phyloP scores from a whole-genome alignment of 495 filamentous ascomycete genomes.

The Penicillium crystallinum region DNA sequence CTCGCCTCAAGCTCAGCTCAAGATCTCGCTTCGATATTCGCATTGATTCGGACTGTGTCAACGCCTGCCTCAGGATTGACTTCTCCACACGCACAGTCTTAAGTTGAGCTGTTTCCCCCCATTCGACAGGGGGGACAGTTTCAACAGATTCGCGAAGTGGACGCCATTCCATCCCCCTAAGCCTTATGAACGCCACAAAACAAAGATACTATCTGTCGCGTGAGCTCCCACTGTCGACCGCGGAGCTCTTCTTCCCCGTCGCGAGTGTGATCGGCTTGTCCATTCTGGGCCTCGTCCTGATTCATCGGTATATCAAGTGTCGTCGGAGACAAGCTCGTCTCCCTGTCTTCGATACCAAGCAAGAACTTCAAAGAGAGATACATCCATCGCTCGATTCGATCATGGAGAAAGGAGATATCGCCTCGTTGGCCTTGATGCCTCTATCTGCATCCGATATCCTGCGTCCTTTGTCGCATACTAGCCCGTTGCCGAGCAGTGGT shows the following conservation, averaged over 20 bases:
- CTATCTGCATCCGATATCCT: conserved; percentile 36
- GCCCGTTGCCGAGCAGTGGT: conserved; percentile 29
- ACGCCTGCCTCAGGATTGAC: not conserved
- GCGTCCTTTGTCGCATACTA: conserved; percentile 30
- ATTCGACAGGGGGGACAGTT: not conserved
- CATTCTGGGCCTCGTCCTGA: not conserved
- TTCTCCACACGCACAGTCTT: not conserved
- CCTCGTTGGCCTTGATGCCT: not conserved
- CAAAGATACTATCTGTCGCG: not conserved
- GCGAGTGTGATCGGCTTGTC: not conserved
- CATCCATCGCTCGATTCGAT: not conserved
- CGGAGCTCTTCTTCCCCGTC: not conserved
- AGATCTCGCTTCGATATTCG: not conserved
- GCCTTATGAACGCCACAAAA: not conserved
- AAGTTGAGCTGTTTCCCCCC: conserved; percentile 5
- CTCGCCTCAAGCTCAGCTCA: not conserved
- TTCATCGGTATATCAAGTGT: not conserved
- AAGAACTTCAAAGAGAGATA: not conserved
- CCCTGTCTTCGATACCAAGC: not conserved
- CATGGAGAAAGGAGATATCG: conserved; percentile 19
- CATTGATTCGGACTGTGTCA: not conserved
- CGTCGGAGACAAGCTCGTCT: not conserved
- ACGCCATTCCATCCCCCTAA: not conserved
- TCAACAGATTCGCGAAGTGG: not conserved
- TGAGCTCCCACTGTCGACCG: not conserved